Evolutionary conservation across 495 filamentous ascomycete species (phyloP), one percentile per base, ranked within the genome.

Genomic region (Penicillium roqueforti): DNA sequence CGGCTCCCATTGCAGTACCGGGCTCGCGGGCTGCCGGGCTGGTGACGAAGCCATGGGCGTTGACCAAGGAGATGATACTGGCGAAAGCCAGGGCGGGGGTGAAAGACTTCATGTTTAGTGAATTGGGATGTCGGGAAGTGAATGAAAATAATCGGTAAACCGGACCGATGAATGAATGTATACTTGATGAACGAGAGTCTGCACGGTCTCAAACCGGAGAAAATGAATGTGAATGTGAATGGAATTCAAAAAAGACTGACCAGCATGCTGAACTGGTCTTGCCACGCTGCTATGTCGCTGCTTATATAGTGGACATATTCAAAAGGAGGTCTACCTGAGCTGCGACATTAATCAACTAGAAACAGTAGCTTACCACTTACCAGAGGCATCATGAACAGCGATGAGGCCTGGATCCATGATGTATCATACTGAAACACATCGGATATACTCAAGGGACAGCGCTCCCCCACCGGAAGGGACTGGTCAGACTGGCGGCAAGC

Each of bases 41-140:
- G 42, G 73, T 71, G 58, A 88, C 79, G 58, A 83, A 80, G 51
- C 85, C 86, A 73, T 89, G 86, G 53, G 74, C 79, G 23, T 78
- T 70, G 58, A 73, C 82, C 54, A 80, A 69, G 55, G 77, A 62
- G 56, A 76, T 63, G n/a, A 85, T 63, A 59, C 72, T 68, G 47
- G 77, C 74, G 38, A 84, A 61, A 55, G 67, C 65, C 51, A 68
- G 57, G 42, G 65, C 31, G 42, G 64, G 45, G n/a, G 57, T 63
- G 42, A 63, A 62, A 28, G 65, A 60, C 62, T 71, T 72, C 71
- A 74, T 74, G 56, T 59, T 70, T 57, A 11, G n/a, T 46, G 56
- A 45, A 42, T 47, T 40, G 42, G 18, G 20, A 52, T 37, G 41
- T 53, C 31, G 43, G 43, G 37, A 32, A 68, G 53, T 52, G 63